Evolutionary conservation across 2,329 filamentous ascomycete species (phyloP).

Genomic region (Claviceps purpurea): DNA sequence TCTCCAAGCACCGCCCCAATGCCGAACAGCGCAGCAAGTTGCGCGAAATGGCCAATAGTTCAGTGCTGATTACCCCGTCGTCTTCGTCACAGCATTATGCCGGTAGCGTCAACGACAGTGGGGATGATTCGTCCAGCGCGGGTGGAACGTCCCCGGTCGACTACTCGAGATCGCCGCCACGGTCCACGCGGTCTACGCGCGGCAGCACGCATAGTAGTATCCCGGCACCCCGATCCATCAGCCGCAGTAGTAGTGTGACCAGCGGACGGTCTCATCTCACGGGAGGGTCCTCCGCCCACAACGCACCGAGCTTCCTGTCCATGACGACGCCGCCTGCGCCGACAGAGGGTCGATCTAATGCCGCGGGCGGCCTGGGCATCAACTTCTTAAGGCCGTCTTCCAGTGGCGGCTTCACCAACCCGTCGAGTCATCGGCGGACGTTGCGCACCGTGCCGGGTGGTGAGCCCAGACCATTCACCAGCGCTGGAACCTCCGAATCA

Average conservation of each 20-base stretch:
- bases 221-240: slow-evolving; percentile 29
- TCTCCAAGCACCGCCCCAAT: slow-evolving; percentile 74
- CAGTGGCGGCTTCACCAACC: slow-evolving; percentile 16
- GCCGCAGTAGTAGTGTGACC: slow-evolving; percentile 40
- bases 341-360: slow-evolving; percentile 13
- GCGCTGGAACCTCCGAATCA: slow-evolving; percentile 15
- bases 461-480: slow-evolving; percentile 18
- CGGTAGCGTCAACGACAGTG: slow-evolving; percentile 33
- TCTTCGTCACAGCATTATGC: slow-evolving; percentile 23
- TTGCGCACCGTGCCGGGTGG: slow-evolving; percentile 7
- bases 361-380: slow-evolving; percentile 14
- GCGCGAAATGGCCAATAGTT: slow-evolving; percentile 71
- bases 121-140: slow-evolving; percentile 41
- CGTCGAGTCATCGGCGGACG: slow-evolving; percentile 7
- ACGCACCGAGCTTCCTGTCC: slow-evolving; percentile 28
- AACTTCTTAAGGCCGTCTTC: slow-evolving; percentile 21
- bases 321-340: slow-evolving; percentile 34
- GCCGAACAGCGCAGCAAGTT: slow-evolving; percentile 67
- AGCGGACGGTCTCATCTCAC: slow-evolving; percentile 30
- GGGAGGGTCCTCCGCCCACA: slow-evolving; percentile 15
- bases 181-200: slow-evolving; percentile 32
- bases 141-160: slow-evolving; percentile 41
- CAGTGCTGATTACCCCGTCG: slow-evolving; percentile 42
- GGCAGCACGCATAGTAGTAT: slow-evolving; percentile 35
- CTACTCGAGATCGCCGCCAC: slow-evolving; percentile 45